Base-by-base conservation (phyloP, 1,284 basidiomycete genomes). In the Leccinum brunneo-olivaceum region DNA sequence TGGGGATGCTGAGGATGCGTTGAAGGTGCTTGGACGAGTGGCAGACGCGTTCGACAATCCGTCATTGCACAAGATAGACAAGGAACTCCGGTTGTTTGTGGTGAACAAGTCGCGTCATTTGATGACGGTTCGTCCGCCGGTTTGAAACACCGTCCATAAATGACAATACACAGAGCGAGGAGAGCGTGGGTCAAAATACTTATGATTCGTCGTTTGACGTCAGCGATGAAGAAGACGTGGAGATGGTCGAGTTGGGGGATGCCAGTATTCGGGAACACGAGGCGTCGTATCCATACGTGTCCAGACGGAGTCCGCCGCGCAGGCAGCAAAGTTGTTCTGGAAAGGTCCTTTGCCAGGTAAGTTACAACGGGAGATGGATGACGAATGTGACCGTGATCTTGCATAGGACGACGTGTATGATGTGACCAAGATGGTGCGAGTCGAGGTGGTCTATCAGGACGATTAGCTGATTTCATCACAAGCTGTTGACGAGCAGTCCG, bases 11-110 rank as follows among this genome's bases (percentile, higher is more conserved):
- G 53, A 50, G 19, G 60, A 60, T 18, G 56, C 44, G 1, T 11
- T 63, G 1, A 47, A 48, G 32, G 41, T 61, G 27, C 52, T 62
- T 1, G 58, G 46, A 33, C 50, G 58, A 28, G 47, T 62, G 1
- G 61, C 58, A 20, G 61, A 63, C 15, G 58, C 61, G 24, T 60
- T 63, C 30, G 60, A 60, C 41, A 41, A 54, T 34, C 60, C 61
- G 1, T 36, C 55, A 4, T 27, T 46, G 27, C 35, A 47, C 43
- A 50, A 52, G 40, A 36, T 20, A 12, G 46, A 57, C 44, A 61
- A 50, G 47, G 53, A 50, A 0, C 32, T 49, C 11, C 29, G 29
- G 34, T 30, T 52, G 24, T 48, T 60, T 9, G 46, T 49, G 32
- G 54, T 56, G 32, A 58, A 57, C 49, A 49, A 48, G 44, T 46